Evolutionary conservation across 768 basidiomycete genomes (phyloP).

Genomic region (Amanita muscaria): DNA sequence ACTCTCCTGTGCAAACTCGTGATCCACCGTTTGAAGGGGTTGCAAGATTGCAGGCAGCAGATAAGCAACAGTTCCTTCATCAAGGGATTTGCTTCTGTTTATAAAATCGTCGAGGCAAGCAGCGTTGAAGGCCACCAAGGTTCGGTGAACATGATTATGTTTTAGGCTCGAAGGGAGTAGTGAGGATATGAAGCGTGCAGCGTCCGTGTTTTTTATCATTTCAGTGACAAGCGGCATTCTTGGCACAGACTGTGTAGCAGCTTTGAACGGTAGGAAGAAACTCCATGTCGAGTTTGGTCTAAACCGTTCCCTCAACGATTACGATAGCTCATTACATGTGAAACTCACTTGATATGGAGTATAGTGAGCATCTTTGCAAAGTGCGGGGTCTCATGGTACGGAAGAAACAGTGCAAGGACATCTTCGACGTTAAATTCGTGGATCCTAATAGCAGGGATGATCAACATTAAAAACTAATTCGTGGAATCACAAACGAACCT

Average conservation of each 20-base stretch:
- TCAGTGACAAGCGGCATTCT: conserved; percentile 65
- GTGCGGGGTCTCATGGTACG: conserved; percentile 91
- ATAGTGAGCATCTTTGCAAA: conserved; percentile 92
- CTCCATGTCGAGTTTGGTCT: conserved; percentile 58
- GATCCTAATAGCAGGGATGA: conserved; percentile 41
- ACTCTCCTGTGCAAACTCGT: conserved; percentile 38
- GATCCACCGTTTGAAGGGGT: conserved; percentile 36
- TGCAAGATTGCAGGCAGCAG: conserved; percentile 56
- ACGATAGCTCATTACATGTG: not conserved
- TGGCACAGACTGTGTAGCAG: conserved; percentile 66
- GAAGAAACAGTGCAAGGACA: conserved; percentile 75
- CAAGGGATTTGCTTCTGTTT: conserved; percentile 41
- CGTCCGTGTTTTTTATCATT: conserved; percentile 62
- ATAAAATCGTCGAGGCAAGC: conserved; percentile 77
- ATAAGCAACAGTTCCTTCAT: conserved; percentile 60
- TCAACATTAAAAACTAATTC: conserved; percentile 1
- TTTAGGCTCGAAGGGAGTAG: conserved; percentile 56
- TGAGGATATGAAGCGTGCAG: conserved; percentile 62
- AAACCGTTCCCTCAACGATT: conserved; percentile 4
- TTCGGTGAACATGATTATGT: conserved; percentile 47
- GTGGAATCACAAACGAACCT: conserved; percentile 48
- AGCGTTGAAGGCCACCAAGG: conserved; percentile 76
- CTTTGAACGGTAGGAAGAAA: conserved; percentile 69
- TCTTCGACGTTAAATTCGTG: conserved; percentile 87
- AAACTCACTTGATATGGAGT: conserved; percentile 59